These are phyloP conservation scores for Boletus sp. DNA, from an alignment of 768 basidiomycete genomes.

Conservation along the genomic window DNA sequence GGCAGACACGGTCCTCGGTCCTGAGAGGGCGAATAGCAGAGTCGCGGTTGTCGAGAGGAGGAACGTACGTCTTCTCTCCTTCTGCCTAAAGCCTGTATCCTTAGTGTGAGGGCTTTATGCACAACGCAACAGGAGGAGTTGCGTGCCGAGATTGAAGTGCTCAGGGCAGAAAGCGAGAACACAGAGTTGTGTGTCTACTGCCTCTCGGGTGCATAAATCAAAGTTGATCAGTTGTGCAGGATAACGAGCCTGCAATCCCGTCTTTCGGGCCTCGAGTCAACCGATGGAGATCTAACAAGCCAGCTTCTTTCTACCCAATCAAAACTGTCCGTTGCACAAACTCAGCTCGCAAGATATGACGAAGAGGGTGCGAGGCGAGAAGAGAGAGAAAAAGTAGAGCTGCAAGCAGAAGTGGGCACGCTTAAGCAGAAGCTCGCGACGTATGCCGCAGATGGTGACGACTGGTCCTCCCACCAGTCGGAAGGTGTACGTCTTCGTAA, in stretches of 20 bases:
- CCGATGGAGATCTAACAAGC: constrained; percentile 11
- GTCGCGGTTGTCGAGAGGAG: constrained; percentile 89
- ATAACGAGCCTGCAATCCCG: constrained; percentile 56
- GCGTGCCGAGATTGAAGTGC: constrained; percentile 89
- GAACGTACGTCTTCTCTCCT: no score
- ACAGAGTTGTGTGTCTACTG: constrained; percentile 55
- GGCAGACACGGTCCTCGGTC: constrained; percentile 91
- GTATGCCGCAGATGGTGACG: constrained; percentile 58
- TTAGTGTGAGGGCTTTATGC: background rate
- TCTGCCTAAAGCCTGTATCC: no score
- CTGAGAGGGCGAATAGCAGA: constrained; percentile 92
- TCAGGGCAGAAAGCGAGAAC: constrained; percentile 73
- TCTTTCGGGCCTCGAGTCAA: constrained; percentile 71
- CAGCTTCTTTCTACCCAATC: constrained; percentile 18
- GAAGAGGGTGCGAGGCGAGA: constrained; percentile 16
- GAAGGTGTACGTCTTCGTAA: constrained; percentile 71
- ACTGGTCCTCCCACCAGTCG: constrained; percentile 38
- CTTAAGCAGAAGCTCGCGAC: constrained; percentile 67
- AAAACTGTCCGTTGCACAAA: constrained; percentile 15
- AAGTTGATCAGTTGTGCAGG: constrained; percentile 7
- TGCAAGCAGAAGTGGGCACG: constrained; percentile 65
- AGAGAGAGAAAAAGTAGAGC: constrained; percentile 16
- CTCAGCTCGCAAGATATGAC: constrained; percentile 16
- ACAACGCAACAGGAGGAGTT: constrained; percentile 69
- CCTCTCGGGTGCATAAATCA: background rate